phyloP scores from a whole-genome alignment of 805 yeast genomes.

The Suhomyces faveliae region DNA sequence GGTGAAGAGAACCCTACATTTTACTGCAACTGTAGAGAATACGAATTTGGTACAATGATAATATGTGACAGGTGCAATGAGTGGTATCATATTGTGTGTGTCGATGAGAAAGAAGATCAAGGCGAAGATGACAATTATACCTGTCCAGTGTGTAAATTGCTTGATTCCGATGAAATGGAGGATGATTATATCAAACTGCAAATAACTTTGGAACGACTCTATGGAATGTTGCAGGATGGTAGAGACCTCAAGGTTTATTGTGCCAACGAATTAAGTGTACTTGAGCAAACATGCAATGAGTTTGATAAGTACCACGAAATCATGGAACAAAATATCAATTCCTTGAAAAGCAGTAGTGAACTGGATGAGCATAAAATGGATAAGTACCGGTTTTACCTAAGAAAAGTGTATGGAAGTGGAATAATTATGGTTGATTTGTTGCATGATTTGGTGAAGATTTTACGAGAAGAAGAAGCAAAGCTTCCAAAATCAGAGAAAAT shows the following conservation, averaged over 20 bases:
- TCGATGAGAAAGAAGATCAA: constrained; percentile 26
- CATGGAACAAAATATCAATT: constrained; percentile 11
- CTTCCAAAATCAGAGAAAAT: constrained; percentile 6
- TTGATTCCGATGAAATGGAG: constrained; percentile 14
- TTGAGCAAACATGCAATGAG: constrained; percentile 12
- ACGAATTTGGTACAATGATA: constrained; percentile 62
- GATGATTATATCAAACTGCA: constrained; percentile 17
- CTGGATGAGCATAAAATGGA: constrained; percentile 18
- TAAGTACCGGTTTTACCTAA: constrained; percentile 20
- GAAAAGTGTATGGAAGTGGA: constrained; percentile 34
- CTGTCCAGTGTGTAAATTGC: constrained; percentile 33
- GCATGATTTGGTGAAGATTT: constrained; percentile 12
- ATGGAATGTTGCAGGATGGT: constrained; percentile 13
- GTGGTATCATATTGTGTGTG: constrained; percentile 68
- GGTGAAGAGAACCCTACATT: constrained; percentile 13
- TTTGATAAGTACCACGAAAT: constrained; percentile 11
- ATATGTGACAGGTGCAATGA: constrained; percentile 70
- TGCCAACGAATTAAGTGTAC: constrained; percentile 17
- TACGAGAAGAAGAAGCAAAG: constrained; percentile 12
- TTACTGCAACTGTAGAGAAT: constrained; percentile 63
- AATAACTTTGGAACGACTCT: constrained; percentile 14
- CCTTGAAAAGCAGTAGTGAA: constrained; percentile 11
- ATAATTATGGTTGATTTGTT: constrained; percentile 23
- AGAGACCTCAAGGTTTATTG: constrained; percentile 19
- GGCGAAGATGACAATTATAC: constrained; percentile 24